Conservation (phyloP, 139 green algal genomes). For the Asterochloris erici region DNA sequence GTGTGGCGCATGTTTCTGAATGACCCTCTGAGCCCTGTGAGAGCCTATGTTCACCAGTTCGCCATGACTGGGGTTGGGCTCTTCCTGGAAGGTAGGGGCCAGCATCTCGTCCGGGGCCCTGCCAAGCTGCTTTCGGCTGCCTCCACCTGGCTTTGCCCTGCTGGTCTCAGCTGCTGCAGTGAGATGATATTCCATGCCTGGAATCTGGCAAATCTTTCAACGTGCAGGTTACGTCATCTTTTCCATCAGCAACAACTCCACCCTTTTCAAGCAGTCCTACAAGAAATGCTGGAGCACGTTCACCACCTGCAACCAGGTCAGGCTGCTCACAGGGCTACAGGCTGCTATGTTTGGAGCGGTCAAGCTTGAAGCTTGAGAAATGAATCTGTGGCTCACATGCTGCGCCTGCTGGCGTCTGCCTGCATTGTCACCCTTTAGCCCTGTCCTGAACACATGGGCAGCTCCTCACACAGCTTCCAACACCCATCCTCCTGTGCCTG, state of each 20-base stretch:
- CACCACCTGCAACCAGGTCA: constrained; percentile 14
- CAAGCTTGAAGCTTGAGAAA: no score
- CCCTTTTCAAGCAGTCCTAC: constrained; percentile 24
- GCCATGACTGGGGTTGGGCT: constrained; percentile 19
- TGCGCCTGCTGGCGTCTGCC: not conserved
- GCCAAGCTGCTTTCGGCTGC: not conserved
- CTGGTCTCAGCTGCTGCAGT: not conserved
- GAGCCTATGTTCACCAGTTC: constrained; percentile 4
- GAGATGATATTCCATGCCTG: not conserved
- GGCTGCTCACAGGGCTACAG: not conserved
- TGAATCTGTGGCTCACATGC: not conserved
- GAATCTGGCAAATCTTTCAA: not conserved
- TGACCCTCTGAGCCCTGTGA: constrained; percentile 8
- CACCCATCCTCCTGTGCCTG: not conserved
- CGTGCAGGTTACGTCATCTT: constrained; percentile 13
- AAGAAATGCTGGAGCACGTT: constrained; percentile 18
- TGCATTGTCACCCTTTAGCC: not conserved
- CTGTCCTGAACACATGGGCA: not conserved
- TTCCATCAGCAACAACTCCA: constrained; percentile 22
- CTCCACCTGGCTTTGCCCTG: not conserved
- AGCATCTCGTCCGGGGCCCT: not conserved
- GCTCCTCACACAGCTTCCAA: not conserved
- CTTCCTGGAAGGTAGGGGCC: constrained; percentile 17
- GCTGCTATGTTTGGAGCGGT: not conserved
- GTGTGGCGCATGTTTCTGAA: constrained; percentile 20